Evolutionary conservation across 441 rosid genomes (phyloP).

Genomic region (Mallotus repandus): DNA sequence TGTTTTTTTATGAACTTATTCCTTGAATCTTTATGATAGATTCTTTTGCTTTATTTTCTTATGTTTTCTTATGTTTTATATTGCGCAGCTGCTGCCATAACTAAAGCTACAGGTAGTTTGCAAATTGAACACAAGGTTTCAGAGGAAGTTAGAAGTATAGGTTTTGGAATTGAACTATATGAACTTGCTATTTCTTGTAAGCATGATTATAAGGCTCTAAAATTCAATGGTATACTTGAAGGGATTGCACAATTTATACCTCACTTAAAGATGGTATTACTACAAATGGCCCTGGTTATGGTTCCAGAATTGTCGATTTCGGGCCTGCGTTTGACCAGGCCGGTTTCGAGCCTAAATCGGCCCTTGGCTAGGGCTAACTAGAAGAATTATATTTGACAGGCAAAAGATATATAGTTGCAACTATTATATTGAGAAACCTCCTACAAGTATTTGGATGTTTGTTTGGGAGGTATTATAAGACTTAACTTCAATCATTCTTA

Average conservation of each 20-base stretch:
- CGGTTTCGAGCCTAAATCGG: too few relatives aligned
- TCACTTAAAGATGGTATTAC: constrained; percentile 57
- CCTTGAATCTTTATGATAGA: constrained; percentile 1
- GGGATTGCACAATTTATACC: constrained; percentile 56
- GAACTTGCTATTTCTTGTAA: constrained; percentile 70
- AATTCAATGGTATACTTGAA: constrained; percentile 52
- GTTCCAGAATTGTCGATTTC: too few relatives aligned
- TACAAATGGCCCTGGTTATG: constrained; percentile 24
- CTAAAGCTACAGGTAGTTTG: constrained; percentile 13
- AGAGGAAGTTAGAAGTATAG: constrained; percentile 54
- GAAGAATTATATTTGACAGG: constrained; percentile 34
- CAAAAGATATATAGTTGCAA: constrained; percentile 69
- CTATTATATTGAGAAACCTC: constrained; percentile 72
- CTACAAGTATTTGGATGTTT: constrained; percentile 47
- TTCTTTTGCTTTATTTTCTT: not conserved
- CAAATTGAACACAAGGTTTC: constrained; percentile 50
- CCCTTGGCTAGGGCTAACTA: too few relatives aligned
- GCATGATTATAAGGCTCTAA: constrained; percentile 58
- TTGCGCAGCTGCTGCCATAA: constrained; percentile 49
- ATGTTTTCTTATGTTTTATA: not conserved
- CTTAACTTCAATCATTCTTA: constrained; percentile 41
- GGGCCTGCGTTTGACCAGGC: too few relatives aligned
- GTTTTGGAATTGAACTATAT: constrained; percentile 68
- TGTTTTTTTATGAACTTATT: constrained; percentile 19
- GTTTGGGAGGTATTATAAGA: constrained; percentile 19